Percentiles rank a stretch among this genome's conserved stretches.
phyloP scores from a whole-genome alignment of 1,139 yeast species.

The Magnusiomyces sp. region DNA sequence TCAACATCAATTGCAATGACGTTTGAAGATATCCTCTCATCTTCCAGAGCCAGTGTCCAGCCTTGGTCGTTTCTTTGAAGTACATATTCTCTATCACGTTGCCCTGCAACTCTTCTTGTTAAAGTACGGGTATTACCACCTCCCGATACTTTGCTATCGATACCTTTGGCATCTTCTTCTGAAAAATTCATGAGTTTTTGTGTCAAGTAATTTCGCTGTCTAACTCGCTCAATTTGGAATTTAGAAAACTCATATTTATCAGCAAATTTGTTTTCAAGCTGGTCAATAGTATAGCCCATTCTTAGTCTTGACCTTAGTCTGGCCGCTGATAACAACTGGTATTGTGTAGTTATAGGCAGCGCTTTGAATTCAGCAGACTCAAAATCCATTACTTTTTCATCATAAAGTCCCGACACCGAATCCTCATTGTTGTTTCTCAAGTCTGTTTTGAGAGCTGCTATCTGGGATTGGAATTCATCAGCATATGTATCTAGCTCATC shows the following conservation, averaged over 20 bases:
- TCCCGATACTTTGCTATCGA: constrained; percentile 18
- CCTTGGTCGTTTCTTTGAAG: constrained; percentile 75
- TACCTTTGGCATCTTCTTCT: constrained; percentile 42
- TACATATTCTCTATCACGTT: constrained; percentile 66
- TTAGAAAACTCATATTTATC: constrained; percentile 82
- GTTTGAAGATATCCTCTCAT: constrained; percentile 20
- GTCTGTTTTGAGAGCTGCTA: constrained; percentile 30
- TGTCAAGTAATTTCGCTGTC: constrained; percentile 81
- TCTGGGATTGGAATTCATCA: constrained; percentile 52
- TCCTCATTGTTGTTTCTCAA: no score
- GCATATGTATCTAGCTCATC: constrained; percentile 60
- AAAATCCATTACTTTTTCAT: constrained; percentile 30
- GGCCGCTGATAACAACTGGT: constrained; percentile 75
- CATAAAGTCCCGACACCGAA: constrained; percentile 23
- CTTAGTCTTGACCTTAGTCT: constrained; percentile 79
- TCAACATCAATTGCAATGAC: constrained; percentile 13
- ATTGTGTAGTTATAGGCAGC: constrained; percentile 72
- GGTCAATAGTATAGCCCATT: constrained; percentile 90
- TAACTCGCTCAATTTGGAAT: constrained; percentile 89
- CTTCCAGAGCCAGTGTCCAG: constrained; percentile 68
- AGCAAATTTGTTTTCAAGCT: constrained; percentile 71
- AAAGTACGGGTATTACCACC: constrained; percentile 22
- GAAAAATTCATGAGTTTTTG: constrained; percentile 78
- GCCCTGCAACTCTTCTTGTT: constrained; percentile 67
- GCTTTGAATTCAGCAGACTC: constrained; percentile 32